phyloP scores from a whole-genome alignment of 495 filamentous ascomycete species.

The Bombardia bombarda region DNA sequence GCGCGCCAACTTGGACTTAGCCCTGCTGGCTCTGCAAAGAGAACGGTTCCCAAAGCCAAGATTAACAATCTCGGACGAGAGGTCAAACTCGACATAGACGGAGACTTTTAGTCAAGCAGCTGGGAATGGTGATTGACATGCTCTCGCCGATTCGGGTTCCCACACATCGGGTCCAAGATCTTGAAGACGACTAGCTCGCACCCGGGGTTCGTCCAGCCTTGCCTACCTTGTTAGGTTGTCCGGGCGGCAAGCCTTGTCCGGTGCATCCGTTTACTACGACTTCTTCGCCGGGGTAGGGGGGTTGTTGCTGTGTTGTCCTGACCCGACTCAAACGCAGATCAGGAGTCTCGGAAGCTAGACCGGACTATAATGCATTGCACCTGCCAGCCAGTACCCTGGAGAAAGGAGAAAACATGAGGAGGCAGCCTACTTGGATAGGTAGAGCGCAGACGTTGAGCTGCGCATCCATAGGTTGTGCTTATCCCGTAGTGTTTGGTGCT shows the following conservation, averaged over 20 bases:
- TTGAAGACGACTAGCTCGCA: too few relatives aligned
- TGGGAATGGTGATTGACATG: neutral
- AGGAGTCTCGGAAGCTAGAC: conserved; percentile 24
- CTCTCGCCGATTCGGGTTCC: too few relatives aligned
- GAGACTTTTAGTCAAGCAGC: neutral
- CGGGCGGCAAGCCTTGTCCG: conserved; percentile 15
- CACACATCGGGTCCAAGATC: too few relatives aligned
- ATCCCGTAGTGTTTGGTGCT: too few relatives aligned
- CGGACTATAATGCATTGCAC: conserved; percentile 14
- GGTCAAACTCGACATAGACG: conserved; percentile 1
- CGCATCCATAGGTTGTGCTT: too few relatives aligned
- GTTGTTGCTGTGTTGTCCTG: neutral
- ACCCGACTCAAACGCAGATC: conserved; percentile 19
- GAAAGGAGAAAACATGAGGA: too few relatives aligned
- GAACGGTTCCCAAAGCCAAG: neutral
- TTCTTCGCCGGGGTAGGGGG: too few relatives aligned
- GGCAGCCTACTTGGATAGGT: too few relatives aligned
- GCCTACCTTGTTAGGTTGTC: neutral
- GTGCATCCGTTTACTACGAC: conserved; percentile 7
- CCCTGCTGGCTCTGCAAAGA: neutral
- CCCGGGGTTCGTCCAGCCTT: too few relatives aligned
- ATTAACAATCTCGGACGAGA: neutral
- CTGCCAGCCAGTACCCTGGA: too few relatives aligned
- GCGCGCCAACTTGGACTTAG: neutral
- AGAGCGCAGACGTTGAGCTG: too few relatives aligned